These are phyloP conservation scores for Ceratobasidium sp. DNA, from an alignment of 1,284 basidiomycete genomes.

Conservation along the genomic window DNA sequence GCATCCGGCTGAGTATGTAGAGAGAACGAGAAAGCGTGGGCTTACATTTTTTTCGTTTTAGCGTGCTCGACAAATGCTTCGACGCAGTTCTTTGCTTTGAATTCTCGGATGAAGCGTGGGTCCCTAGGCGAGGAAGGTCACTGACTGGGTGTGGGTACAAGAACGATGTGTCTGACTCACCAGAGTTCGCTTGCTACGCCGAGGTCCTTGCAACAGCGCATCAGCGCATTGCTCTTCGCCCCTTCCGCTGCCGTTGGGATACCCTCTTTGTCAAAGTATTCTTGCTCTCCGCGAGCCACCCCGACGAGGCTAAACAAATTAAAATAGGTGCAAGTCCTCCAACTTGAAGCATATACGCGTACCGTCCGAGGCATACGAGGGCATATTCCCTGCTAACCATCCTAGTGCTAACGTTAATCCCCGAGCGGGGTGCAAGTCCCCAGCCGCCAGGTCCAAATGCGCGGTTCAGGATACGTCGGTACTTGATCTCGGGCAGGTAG, in stretches of 20 bases:
- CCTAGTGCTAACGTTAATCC: constrained; percentile 89
- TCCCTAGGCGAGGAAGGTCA: constrained; percentile 72
- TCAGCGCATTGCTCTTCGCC: constrained; percentile 96
- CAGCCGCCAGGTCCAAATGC: constrained; percentile 98
- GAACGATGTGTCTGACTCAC: constrained; percentile 59
- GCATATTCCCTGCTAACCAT: constrained; percentile 96
- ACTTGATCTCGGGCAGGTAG: constrained; percentile 98
- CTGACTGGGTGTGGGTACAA: background rate
- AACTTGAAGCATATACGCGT: constrained; percentile 49
- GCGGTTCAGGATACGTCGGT: constrained; percentile 91
- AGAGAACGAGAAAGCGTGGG: background rate
- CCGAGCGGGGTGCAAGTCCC: constrained; percentile 94
- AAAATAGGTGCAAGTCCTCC: background rate
- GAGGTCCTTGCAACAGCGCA: constrained; percentile 98
- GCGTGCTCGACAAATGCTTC: constrained; percentile 89
- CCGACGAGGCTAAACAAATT: constrained; percentile 75
- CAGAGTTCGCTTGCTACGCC: constrained; percentile 97
- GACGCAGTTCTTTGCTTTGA: constrained; percentile 85
- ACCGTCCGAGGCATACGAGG: constrained; percentile 93
- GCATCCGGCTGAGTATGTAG: background rate
- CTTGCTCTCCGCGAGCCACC: constrained; percentile 94
- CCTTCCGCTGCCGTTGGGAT: constrained; percentile 95
- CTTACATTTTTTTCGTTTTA: constrained; percentile 88
- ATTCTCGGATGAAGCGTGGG: constrained; percentile 93
- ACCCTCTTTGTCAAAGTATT: constrained; percentile 93